A percentile compares a stretch with the other conserved stretches of the same genome.
These are phyloP conservation scores for Podila verticillata DNA, from an alignment of 192 early-diverging fungal species.

Conservation along the genomic window DNA sequence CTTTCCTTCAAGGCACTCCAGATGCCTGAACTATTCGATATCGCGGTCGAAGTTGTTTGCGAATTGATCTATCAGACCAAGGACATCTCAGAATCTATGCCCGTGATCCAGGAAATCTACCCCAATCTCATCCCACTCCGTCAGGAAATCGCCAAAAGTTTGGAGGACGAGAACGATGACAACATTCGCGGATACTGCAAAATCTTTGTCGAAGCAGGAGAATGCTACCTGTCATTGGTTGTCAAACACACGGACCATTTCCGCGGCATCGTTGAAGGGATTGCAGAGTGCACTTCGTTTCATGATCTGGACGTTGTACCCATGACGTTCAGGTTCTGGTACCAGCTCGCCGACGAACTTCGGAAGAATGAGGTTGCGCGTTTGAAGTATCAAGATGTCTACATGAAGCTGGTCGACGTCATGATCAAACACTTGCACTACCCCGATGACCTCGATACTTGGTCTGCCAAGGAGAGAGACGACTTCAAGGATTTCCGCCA, in stretches of 20 bases:
- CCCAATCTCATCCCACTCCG: constrained; percentile 63
- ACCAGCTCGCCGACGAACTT: constrained; percentile 73
- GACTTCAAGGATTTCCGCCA: constrained; percentile 98
- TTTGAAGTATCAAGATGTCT: constrained; percentile 72
- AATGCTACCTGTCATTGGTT: constrained; percentile 83
- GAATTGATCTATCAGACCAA: constrained; percentile 81
- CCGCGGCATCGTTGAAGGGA: constrained; percentile 77
- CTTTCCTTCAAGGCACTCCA: constrained; percentile 79
- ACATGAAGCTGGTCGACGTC: constrained; percentile 74
- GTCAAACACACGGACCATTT: constrained; percentile 75
- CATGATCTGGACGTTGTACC: constrained; percentile 86
- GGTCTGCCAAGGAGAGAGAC: constrained; percentile 91
- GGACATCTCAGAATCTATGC: constrained; percentile 60
- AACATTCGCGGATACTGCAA: constrained; percentile 83
- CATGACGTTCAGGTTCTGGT: constrained; percentile 96
- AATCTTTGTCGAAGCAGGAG: constrained; percentile 91
- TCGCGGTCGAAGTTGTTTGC: constrained; percentile 84
- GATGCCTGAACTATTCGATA: constrained; percentile 81
- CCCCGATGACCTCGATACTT: constrained; percentile 71
- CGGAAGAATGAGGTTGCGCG: constrained; percentile 59
- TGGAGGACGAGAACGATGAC: constrained; percentile 82
- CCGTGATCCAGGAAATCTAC: constrained; percentile 72
- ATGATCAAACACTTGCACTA: constrained; percentile 91
- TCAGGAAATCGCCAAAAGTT: constrained; percentile 48
- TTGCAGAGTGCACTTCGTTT: constrained; percentile 83